Base-by-base conservation (phyloP, 805 yeast genomes). In the Debaryomyces castellii region DNA sequence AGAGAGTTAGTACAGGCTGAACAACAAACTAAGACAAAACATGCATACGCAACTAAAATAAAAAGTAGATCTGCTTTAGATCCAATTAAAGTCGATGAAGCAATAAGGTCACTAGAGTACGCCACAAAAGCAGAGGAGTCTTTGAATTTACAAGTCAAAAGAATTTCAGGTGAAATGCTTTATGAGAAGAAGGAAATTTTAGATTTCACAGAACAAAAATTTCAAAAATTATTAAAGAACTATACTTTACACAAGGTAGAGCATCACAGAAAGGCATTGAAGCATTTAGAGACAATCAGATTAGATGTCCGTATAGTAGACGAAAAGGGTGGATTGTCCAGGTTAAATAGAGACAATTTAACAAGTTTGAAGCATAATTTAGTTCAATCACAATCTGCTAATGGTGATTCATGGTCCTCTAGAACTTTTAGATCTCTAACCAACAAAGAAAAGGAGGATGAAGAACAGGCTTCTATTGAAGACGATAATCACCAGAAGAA, bases 81-180 rank as follows among this genome's bases (percentile, higher is more conserved):
- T 56, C 96, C 98, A 0, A 64, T 87, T 22, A 89, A 85, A 60
- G 96, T 89, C 3, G 97, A 94, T 55, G 97, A 91, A 53, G 95
- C 97, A 0, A 80, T 92, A 23, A 74, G 85, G 44, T 74, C 87
- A 7, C 72, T 91, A 45, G 96, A 91, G 61, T 81, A 78, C 25
- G 94, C 96, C 1, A 81, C 87, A 10, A 80, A 79, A 46, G 73
- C 79, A 14, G 97, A 92, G 62, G 86, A 86, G 50, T 84, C 82
- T 28, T 74, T 91, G 45, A 81, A 85, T n/a, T 69, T 78, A 47
- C 94, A 87, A 54, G 85, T 91, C 33, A 82, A 86, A 49, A 75
- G 96, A 51, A 85, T 92, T 14, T 87, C 96, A 2, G 85, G 85
- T 28, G 96, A 90, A 60, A 86, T 94, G 89, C 63, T 87, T 28